A percentile compares a stretch with the other conserved stretches of the same genome.
phyloP scores from a whole-genome alignment of 2,329 filamentous ascomycete genomes.

The Diaporthe australafricana region DNA sequence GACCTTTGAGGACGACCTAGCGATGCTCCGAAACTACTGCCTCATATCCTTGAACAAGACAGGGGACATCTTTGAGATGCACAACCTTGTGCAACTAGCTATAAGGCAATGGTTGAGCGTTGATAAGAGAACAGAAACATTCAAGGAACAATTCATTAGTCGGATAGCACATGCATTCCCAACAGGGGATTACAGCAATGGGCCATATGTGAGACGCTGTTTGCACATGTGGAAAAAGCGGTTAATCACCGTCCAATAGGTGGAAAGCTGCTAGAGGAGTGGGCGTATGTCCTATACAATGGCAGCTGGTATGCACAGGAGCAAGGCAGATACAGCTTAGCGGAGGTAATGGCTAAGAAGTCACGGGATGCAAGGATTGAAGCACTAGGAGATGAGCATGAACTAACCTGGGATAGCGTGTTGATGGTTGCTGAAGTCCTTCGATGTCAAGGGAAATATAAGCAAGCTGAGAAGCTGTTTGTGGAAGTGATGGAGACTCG shows the following conservation, averaged over 20 bases:
- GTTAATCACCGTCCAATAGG: not conserved
- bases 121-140: not conserved
- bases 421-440: too few species aligned
- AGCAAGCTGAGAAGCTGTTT: too few species aligned
- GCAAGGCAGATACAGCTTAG: not conserved
- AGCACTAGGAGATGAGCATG: too few species aligned
- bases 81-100: not conserved
- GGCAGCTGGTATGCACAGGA: not conserved
- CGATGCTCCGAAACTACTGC: too few species aligned
- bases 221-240: not conserved
- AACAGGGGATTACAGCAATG: not conserved
- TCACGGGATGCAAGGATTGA: too few species aligned
- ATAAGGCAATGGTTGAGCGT: not conserved
- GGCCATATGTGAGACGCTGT: not conserved
- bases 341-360: not conserved
- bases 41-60: too few species aligned
- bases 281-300: not conserved
- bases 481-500: too few species aligned
- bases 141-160: not conserved
- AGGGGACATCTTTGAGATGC: too few species aligned
- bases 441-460: too few species aligned
- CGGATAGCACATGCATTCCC: not conserved
- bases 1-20: too few species aligned
- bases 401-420: too few species aligned
- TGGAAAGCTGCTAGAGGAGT: not conserved